Base-by-base conservation (phyloP, 1,284 basidiomycete genomes). In the Taiwanofungus camphoratus region DNA sequence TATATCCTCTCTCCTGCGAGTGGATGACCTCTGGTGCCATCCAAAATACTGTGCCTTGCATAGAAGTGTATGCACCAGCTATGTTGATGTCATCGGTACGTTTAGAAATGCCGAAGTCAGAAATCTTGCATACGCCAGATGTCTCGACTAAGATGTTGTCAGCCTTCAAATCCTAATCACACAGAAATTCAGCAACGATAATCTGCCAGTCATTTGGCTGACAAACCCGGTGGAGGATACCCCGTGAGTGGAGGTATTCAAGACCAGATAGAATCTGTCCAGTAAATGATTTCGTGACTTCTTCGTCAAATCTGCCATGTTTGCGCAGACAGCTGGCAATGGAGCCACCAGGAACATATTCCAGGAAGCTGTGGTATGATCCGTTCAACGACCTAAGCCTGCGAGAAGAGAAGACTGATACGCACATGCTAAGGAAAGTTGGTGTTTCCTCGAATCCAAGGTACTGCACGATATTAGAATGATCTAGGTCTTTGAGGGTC, bases 1-100 rank as follows among this genome's bases (percentile, higher is more conserved):
- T 92, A 64, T 99, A 99, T 0, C 91, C 84, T 52, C 84, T 84
- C 56, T 84, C 81, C 57, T 87, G 80, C 26, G 84, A 82, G 49
- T 88, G 79, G 47, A 95, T 80, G 29, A 99, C 92, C 68, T 99
- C 95, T 1, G 95, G 96, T 5, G 96, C 95, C 95, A 99, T 99
- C 91, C 96, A 99, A 64, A 97, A 99, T 36, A 98, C 87, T 13
- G 92, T 94, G 15, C 96, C 96, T 65, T 93, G 90, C 85, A 99
- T 89, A 38, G 90, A 88, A 2, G 92, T 94, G 45, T 77, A 77
- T 26, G 77, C 84, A 20, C 78, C 86, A 49, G 87, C 86, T 54
- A 84, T 82, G 56, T 92, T 82, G 48, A 94, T 88, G 54, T 95
- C 90, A 46, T 82, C 78, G 43, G 81, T 92, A 50, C 87, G 79